phyloP scores from a whole-genome alignment of 495 filamentous ascomycete genomes.

The Penicillium egyptiacum region DNA sequence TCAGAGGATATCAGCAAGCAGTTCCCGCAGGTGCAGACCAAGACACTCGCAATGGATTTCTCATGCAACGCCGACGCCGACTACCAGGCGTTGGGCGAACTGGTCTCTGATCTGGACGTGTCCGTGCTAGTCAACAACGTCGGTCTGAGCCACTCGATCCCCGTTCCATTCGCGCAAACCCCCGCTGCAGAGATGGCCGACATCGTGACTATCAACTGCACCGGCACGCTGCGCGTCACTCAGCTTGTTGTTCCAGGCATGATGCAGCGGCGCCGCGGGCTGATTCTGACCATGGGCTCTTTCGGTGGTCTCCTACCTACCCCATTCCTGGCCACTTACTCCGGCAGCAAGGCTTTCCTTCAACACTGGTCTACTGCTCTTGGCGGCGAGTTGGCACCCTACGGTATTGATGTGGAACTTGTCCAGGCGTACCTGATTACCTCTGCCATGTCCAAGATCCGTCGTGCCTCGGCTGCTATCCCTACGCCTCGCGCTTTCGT shows the following conservation, averaged over 20 bases:
- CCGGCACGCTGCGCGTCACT: conserved; percentile 82
- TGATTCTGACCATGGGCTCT: conserved; percentile 96
- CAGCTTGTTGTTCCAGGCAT: conserved; percentile 83
- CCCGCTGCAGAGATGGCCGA: conserved; percentile 72
- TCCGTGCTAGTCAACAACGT: conserved; percentile 96
- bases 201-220: conserved; percentile 94
- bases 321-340: conserved; percentile 93
- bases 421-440: conserved; percentile 90
- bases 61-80: conserved; percentile 70
- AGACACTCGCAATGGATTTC: conserved; percentile 89
- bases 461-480: conserved; percentile 69
- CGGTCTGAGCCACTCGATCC: conserved; percentile 88
- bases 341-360: conserved; percentile 95
- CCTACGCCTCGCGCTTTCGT: conserved; percentile 85
- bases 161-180: conserved; percentile 83
- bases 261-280: conserved; percentile 73
- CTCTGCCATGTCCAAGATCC: conserved; percentile 93
- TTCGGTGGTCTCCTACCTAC: conserved; percentile 90
- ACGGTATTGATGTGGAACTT: conserved; percentile 81
- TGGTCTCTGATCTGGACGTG: conserved; percentile 73
- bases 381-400: conserved; percentile 73
- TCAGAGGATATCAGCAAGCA: conserved; percentile 71
- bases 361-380: conserved; percentile 93
- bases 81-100: conserved; percentile 66
- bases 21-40: conserved; percentile 62